Conservation (phyloP, 2,329 filamentous ascomycete species). For the Dactylella cylindrospora region DNA sequence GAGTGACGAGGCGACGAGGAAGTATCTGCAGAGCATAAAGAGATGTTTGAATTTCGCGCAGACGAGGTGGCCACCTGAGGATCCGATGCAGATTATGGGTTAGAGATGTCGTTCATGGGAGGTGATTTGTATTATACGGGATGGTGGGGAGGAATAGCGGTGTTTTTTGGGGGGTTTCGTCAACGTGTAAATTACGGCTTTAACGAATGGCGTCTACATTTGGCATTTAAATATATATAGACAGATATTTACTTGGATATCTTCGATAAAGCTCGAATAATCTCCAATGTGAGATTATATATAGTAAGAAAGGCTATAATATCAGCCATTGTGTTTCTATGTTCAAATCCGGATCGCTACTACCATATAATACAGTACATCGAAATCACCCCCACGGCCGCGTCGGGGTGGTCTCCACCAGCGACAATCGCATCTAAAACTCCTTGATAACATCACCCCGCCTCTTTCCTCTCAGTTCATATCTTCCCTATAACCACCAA, state of each 20-base stretch:
- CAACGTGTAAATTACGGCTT: not conserved
- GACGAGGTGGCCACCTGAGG: conserved; percentile 90
- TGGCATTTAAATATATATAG: no score
- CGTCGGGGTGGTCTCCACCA: no score
- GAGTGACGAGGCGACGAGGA: conserved; percentile 92
- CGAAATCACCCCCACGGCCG: no score
- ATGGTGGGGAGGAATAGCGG: not conserved
- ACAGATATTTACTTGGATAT: no score
- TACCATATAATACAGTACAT: conserved; percentile 14
- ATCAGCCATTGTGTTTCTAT: no score
- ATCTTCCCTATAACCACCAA: conserved; percentile 9
- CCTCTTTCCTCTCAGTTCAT: conserved; percentile 26
- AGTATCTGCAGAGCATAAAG: conserved; percentile 97
- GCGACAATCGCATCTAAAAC: no score
- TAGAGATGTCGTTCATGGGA: conserved; percentile 52
- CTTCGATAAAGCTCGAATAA: no score
- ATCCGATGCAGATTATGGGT: conserved; percentile 92
- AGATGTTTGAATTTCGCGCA: conserved; percentile 94
- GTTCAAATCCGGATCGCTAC: conserved; percentile 7
- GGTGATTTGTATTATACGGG: not conserved
- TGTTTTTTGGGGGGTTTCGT: not conserved
- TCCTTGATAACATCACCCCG: conserved; percentile 35
- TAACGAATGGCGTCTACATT: no score
- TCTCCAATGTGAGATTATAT: no score
- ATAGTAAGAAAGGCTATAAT: no score